Base-by-base conservation (phyloP, 169 alveolate genomes). In the Babesia sp. region DNA sequence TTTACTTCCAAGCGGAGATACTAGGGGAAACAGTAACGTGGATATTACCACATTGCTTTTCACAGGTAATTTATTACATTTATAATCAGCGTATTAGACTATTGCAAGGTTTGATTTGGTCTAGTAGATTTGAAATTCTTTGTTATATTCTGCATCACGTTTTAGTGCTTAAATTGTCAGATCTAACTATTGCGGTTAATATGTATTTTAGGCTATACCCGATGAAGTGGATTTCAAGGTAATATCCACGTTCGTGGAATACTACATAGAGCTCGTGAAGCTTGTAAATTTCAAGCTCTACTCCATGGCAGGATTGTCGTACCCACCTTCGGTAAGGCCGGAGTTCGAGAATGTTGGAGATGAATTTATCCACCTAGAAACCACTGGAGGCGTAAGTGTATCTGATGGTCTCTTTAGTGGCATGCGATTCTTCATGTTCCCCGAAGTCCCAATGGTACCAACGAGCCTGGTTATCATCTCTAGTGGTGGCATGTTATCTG, bases 11-110 rank as follows among this genome's bases (percentile, higher is more conserved):
- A 83, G 99, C 97, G 3, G 96, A 95, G 81, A 94, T 98, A 34
- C 89, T 91, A 36, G 82, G 72, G 29, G 94, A 92, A 56, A 82
- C 91, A 26, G 97, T 98, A 51, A 96, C 99, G 2, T 98, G 99
- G 99, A 83, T 98, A 33, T 84, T 94, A 34, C 99, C 99, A 31
- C 99, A 96, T 85, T 91, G 93, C 70, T 96, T 96, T 85, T 89
- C 99, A n/a, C 99, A 95, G 73, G 94, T 81, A 31, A 22, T 61
- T 57, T n/a, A 24, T n/a, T 50, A 66, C n/a, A n/a, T n/a, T n/a
- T n/a, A n/a, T n/a, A n/a, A n/a, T n/a, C n/a, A n/a, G n/a, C n/a
- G n/a, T n/a, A n/a, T n/a, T n/a, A n/a, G n/a, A n/a, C n/a, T n/a
- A n/a, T n/a, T n/a, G n/a, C n/a, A n/a, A n/a, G n/a, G n/a, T n/a